Conservation (phyloP, 2,329 filamentous ascomycete species). For the Pseudogymnoascus sp. region DNA sequence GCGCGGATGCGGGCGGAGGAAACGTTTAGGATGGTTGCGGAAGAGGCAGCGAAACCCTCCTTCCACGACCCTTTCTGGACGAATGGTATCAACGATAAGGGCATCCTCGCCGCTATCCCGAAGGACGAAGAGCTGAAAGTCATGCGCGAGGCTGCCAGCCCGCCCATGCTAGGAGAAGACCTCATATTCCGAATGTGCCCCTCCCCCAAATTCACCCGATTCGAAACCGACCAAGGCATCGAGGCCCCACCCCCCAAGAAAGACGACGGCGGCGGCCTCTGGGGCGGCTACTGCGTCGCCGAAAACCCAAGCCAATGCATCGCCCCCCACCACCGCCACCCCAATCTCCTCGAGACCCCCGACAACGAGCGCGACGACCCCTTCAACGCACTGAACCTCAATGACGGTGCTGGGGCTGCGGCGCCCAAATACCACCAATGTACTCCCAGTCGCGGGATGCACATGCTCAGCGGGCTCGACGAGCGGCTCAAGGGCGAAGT, state of each 20-base stretch:
- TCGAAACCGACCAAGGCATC: constrained; percentile 68
- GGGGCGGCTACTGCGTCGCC: constrained; percentile 64
- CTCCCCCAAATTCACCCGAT: constrained; percentile 77
- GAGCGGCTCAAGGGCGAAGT: constrained; percentile 26
- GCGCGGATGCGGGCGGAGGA: constrained; percentile 29
- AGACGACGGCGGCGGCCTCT: constrained; percentile 60
- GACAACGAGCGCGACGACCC: constrained; percentile 31
- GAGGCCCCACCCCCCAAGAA: constrained; percentile 48
- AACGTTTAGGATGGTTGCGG: constrained; percentile 29
- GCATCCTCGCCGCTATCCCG: constrained; percentile 15
- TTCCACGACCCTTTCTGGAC: constrained; percentile 32
- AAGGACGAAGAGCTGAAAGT: constrained; percentile 38
- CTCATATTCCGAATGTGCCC: constrained; percentile 73
- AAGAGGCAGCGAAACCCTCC: constrained; percentile 28
- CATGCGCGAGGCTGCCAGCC: constrained; percentile 55
- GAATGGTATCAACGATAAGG: constrained; percentile 30
- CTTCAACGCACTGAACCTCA: constrained; percentile 21
- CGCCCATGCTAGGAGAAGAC: constrained; percentile 83
- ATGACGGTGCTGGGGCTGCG: background rate
- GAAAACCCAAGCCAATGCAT: constrained; percentile 32
- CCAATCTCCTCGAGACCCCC: constrained; percentile 34
- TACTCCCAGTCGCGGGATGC: constrained; percentile 19
- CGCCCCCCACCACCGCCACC: constrained; percentile 28
- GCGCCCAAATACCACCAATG: background rate
- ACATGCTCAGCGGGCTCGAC: constrained; percentile 29